Evolutionary conservation across 1,284 basidiomycete species (phyloP).

Genomic region (Neotropicomus parvogracilis): DNA sequence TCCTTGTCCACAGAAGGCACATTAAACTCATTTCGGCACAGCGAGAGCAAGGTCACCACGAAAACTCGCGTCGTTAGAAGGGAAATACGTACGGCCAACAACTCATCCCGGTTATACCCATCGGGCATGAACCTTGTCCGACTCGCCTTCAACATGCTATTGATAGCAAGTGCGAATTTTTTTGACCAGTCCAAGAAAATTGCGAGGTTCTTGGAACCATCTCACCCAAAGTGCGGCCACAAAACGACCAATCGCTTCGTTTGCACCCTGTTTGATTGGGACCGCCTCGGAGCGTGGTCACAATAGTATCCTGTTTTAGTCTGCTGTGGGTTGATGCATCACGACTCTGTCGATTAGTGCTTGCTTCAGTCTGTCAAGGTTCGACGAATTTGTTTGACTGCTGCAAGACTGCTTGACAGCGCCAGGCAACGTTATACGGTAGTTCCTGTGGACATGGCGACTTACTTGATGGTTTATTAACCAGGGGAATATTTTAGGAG

Average conservation of each 20-base stretch:
- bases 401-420: not conserved
- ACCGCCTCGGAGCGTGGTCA: not conserved
- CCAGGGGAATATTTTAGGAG: not conserved
- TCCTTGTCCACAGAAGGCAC: constrained; percentile 18
- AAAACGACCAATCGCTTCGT: not conserved
- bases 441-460: not conserved
- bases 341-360: not conserved
- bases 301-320: not conserved
- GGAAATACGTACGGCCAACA: constrained; percentile 9
- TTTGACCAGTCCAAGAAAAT: not conserved
- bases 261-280: not conserved
- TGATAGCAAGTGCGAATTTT: constrained; percentile 8
- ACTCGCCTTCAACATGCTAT: constrained; percentile 2
- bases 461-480: not conserved
- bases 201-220: not conserved
- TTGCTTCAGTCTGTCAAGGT: not conserved
- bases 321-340: not conserved
- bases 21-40: constrained; percentile 7
- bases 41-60: not conserved
- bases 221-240: not conserved
- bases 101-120: constrained; percentile 5
- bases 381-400: not conserved
- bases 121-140: constrained; percentile 10
- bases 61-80: constrained; percentile 8
- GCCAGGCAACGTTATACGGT: not conserved